These are phyloP conservation scores for Moesziomyces antarcticus DNA, from an alignment of 1,284 basidiomycete species.

Conservation along the genomic window DNA sequence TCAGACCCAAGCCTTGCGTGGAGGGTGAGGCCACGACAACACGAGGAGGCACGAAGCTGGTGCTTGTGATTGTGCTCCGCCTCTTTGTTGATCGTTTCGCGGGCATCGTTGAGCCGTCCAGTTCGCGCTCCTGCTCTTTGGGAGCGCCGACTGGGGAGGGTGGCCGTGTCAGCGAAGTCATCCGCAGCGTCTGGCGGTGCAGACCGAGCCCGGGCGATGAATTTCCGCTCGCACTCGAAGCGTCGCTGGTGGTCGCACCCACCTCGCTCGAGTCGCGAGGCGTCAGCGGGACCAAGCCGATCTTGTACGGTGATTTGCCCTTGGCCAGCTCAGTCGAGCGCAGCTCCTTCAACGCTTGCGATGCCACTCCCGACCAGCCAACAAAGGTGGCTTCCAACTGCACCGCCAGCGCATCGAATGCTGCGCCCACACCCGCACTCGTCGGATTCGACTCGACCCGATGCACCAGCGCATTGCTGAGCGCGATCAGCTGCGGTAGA, in stretches of 20 bases:
- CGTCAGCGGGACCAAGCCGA: constrained; percentile 52
- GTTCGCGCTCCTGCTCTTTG: background rate
- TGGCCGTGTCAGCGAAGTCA: constrained; percentile 40
- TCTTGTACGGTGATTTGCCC: constrained; percentile 49
- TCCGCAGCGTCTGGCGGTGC: constrained; percentile 16
- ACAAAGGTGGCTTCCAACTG: constrained; percentile 64
- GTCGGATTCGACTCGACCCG: constrained; percentile 64
- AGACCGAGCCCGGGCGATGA: constrained; percentile 23
- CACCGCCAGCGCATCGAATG: constrained; percentile 50
- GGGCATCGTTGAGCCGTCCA: constrained; percentile 7
- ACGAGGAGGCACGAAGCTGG: constrained; percentile 19
- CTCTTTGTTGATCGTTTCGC: constrained; percentile 23
- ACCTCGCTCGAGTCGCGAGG: constrained; percentile 31
- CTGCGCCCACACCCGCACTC: constrained; percentile 59
- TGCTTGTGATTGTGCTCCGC: constrained; percentile 41
- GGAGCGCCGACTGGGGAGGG: constrained; percentile 17
- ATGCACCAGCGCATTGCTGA: constrained; percentile 60
- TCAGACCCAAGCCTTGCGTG: background rate
- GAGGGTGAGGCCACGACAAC: constrained; percentile 10
- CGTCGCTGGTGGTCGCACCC: constrained; percentile 22
- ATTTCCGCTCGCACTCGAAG: constrained; percentile 14
- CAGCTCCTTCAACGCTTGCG: constrained; percentile 22
- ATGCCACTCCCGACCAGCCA: constrained; percentile 50
- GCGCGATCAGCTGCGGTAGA: constrained; percentile 61
- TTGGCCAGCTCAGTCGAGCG: constrained; percentile 53